phyloP scores from a whole-genome alignment of 495 filamentous ascomycete species.

The Neurospora tetraspora region DNA sequence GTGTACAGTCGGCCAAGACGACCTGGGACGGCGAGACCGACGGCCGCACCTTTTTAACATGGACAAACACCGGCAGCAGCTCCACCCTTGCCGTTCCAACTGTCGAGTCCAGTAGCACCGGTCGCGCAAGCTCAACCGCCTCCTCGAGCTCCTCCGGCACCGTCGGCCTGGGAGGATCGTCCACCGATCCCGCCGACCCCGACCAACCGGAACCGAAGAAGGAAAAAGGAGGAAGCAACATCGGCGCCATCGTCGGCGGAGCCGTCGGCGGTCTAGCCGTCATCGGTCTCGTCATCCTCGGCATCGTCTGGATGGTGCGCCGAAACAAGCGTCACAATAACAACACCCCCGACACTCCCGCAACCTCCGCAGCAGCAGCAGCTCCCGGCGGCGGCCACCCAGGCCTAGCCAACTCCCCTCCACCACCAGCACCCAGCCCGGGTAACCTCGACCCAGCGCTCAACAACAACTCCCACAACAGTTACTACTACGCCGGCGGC shows the following conservation, averaged over 20 bases:
- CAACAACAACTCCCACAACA: not conserved
- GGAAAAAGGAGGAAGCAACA: conserved; percentile 17
- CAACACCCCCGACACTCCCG: not conserved
- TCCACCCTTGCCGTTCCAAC: not conserved
- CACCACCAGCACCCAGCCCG: not conserved
- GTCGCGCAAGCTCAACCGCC: conserved; percentile 1
- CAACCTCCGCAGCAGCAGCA: not conserved
- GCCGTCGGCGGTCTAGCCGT: conserved; percentile 38
- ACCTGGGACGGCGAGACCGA: conserved; percentile 25
- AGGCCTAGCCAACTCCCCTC: not conserved
- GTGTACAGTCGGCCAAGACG: conserved; percentile 23
- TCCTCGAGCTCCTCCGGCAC: not conserved
- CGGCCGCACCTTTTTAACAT: conserved; percentile 13
- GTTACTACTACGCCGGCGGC: not conserved
- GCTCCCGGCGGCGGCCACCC: not conserved
- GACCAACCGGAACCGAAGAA: not conserved
- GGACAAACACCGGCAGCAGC: not conserved
- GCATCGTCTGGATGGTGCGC: conserved; percentile 27
- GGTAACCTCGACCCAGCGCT: not conserved
- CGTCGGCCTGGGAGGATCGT: not conserved
- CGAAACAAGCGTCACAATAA: conserved; percentile 16
- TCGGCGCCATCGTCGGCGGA: conserved; percentile 39
- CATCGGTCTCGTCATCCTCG: conserved; percentile 30
- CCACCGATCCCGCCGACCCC: not conserved
- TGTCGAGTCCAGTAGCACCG: conserved; percentile 1